These are phyloP conservation scores for Turritis glabra DNA, from an alignment of 345 rosid species.

Conservation along the genomic window DNA sequence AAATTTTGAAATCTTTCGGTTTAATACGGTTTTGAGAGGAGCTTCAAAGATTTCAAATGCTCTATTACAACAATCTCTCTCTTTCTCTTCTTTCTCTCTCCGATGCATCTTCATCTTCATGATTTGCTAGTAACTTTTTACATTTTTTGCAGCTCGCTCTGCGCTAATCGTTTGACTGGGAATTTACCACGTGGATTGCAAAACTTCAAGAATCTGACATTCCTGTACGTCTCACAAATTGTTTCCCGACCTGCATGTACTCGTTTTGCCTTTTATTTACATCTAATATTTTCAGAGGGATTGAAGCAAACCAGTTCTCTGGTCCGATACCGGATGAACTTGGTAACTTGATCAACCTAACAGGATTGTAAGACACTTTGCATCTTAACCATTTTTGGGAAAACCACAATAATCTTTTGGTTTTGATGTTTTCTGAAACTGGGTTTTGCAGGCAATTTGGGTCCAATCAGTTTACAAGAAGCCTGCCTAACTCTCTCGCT, in stretches of 20 bases:
- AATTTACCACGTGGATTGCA: conserved; percentile 48
- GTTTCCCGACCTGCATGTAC: too few relatives aligned
- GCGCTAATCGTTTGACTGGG: conserved; percentile 53
- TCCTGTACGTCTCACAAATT: conserved; percentile 39
- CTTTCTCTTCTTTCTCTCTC: background rate
- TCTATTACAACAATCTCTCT: too few relatives aligned
- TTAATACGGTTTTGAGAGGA: too few relatives aligned
- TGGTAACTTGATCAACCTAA: conserved; percentile 47
- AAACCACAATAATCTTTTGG: background rate
- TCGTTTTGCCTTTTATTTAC: background rate
- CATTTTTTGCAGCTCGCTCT: conserved; percentile 39
- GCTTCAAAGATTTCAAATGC: too few relatives aligned
- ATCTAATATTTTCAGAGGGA: conserved; percentile 36
- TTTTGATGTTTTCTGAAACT: background rate
- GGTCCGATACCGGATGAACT: conserved; percentile 53
- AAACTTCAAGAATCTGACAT: conserved; percentile 44
- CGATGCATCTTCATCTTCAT: background rate
- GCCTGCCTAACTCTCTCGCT: conserved; percentile 40
- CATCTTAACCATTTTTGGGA: too few relatives aligned
- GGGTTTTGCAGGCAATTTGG: conserved; percentile 41
- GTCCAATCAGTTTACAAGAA: conserved; percentile 45
- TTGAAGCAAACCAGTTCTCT: conserved; percentile 58
- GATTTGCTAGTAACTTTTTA: background rate
- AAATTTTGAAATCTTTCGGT: too few relatives aligned
- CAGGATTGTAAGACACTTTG: conserved; percentile 42